Evolutionary conservation across 805 yeast species (phyloP).

Genomic region (Dipodascus albidus): DNA sequence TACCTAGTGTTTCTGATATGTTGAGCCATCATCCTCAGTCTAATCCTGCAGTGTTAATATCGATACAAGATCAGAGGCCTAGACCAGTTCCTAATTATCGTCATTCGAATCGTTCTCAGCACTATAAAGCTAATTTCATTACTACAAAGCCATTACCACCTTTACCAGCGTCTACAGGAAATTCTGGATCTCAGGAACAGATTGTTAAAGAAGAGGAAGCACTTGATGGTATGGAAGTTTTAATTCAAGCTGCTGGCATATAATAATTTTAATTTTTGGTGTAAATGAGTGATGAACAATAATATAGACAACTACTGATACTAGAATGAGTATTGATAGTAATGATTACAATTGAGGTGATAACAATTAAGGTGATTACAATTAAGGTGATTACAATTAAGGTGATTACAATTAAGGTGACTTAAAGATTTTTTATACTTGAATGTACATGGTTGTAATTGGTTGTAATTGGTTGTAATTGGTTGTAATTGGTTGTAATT

Average conservation of each 20-base stretch:
- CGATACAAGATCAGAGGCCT: background rate
- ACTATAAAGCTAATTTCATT: background rate
- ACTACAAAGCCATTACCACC: conserved; percentile 1
- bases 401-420: too few species aligned
- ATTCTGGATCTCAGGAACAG: background rate
- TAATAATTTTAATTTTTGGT: background rate
- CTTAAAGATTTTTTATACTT: too few species aligned
- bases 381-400: too few species aligned
- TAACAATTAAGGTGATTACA: too few species aligned
- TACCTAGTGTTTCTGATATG: conserved; percentile 12
- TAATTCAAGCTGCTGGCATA: conserved; percentile 21
- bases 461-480: too few species aligned
- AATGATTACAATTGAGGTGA: too few species aligned
- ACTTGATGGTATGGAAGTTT: conserved; percentile 18
- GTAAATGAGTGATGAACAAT: too few species aligned
- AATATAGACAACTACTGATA: too few species aligned
- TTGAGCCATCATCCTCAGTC: conserved; percentile 8
- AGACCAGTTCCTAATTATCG: background rate
- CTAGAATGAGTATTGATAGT: too few species aligned
- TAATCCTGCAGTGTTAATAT: conserved; percentile 6
- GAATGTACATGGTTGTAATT: too few species aligned
- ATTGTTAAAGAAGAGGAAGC: background rate
- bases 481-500: too few species aligned
- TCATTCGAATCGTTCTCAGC: background rate
- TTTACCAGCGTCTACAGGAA: background rate